These are phyloP conservation scores for Stephania cephalantha DNA, from an alignment of 164 flowering plant genomes.

Conservation along the genomic window DNA sequence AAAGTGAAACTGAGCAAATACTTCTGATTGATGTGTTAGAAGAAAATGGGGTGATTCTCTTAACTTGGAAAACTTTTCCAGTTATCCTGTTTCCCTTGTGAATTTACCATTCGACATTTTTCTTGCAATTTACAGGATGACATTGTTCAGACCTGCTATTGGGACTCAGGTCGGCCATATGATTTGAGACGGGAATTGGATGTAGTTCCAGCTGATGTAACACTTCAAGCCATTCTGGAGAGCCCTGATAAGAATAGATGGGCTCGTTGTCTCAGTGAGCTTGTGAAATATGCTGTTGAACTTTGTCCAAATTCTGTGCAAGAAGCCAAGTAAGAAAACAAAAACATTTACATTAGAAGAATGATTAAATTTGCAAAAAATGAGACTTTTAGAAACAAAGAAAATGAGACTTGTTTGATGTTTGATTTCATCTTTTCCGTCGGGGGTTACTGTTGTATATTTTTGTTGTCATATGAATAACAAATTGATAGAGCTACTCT, in stretches of 20 bases:
- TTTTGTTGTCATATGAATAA: too few relatives aligned
- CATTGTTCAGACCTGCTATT: conserved; percentile 90
- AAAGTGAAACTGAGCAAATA: conserved; percentile 74
- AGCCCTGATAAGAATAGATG: conserved; percentile 92
- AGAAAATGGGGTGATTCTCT: conserved; percentile 80
- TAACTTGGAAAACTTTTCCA: not conserved
- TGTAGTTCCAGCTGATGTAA: conserved; percentile 80
- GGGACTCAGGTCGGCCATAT: conserved; percentile 95
- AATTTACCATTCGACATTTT: not conserved
- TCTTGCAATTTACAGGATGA: conserved; percentile 62
- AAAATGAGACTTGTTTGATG: not conserved
- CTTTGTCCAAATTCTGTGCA: conserved; percentile 89
- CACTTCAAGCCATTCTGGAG: conserved; percentile 89
- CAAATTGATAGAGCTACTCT: too few relatives aligned
- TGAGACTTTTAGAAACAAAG: too few relatives aligned
- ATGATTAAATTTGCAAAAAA: not conserved
- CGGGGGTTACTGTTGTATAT: not conserved
- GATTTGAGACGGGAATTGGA: conserved; percentile 88
- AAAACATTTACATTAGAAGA: not conserved
- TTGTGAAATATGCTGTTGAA: conserved; percentile 88
- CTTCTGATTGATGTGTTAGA: conserved; percentile 90
- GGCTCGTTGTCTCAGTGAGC: conserved; percentile 96
- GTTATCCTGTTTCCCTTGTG: not conserved
- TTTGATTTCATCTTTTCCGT: not conserved
- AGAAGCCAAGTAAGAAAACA: conserved; percentile 73